Evolutionary conservation across 2,329 filamentous ascomycete genomes (phyloP).

Genomic region (Beauveria caledonica): DNA sequence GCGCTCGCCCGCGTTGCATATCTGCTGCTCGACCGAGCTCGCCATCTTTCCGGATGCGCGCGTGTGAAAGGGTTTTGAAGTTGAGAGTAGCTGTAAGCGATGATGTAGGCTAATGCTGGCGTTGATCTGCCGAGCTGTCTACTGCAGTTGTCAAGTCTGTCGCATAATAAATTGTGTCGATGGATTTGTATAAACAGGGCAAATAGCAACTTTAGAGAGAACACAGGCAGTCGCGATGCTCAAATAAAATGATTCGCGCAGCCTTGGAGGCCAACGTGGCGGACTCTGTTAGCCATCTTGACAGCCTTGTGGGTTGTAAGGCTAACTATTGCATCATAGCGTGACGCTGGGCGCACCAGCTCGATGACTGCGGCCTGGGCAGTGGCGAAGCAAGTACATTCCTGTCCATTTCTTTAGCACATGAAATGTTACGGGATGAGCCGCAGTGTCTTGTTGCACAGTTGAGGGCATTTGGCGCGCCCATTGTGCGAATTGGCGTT

Average conservation of each 20-base stretch:
- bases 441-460: too few relatives aligned
- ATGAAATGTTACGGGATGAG: background rate
- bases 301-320: background rate
- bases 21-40: slow-evolving; percentile 24
- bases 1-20: slow-evolving; percentile 30
- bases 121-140: background rate
- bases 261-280: background rate
- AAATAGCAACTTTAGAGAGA: too few relatives aligned
- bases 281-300: background rate
- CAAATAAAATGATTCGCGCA: background rate
- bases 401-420: background rate
- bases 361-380: background rate
- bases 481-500: too few relatives aligned
- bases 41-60: slow-evolving; percentile 17
- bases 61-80: background rate
- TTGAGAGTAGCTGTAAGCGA: background rate
- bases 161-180: background rate
- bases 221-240: background rate
- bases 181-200: background rate
- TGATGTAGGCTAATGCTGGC: background rate
- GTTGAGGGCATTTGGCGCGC: background rate
- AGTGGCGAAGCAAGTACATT: background rate
- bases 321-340: background rate
- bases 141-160: too few relatives aligned
- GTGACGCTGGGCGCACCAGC: background rate